Conservation (phyloP, 495 filamentous ascomycete genomes). For the Talaromyces borbonicus region DNA sequence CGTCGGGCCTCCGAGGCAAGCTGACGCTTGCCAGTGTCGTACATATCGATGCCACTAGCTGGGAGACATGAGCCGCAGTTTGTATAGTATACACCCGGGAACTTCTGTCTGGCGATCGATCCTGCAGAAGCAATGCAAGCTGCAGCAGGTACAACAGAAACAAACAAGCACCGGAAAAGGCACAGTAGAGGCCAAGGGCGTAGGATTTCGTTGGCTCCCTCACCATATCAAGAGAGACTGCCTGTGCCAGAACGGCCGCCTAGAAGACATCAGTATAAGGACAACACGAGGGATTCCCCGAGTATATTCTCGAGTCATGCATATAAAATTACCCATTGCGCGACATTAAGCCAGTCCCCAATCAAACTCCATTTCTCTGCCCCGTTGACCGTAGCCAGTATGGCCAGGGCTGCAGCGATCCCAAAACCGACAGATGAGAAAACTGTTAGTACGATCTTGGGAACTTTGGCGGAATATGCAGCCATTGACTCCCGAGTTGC, state of each 20-base stretch:
- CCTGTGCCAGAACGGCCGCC: neutral
- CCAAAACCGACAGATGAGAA: neutral
- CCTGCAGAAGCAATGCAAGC: neutral
- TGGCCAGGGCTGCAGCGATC: neutral
- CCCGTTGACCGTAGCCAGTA: neutral
- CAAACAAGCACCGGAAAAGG: neutral
- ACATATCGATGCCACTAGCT: neutral
- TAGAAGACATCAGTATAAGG: neutral
- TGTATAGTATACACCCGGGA: neutral
- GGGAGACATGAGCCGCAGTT: neutral
- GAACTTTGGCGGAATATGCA: constrained; percentile 5
- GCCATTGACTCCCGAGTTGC: constrained; percentile 2
- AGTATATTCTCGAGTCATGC: neutral
- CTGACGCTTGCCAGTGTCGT: neutral
- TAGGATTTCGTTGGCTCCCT: neutral
- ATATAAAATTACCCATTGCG: constrained; percentile 3
- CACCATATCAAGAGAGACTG: neutral
- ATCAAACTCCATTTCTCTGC: neutral
- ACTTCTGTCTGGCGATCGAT: neutral
- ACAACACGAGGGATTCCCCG: neutral
- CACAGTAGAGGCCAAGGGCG: neutral
- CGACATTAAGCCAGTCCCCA: neutral
- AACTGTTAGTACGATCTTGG: neutral
- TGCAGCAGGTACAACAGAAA: neutral
- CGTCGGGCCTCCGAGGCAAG: constrained; percentile 47